Base-by-base conservation (phyloP, 2,329 filamentous ascomycete species). In the Xylaria sp. region DNA sequence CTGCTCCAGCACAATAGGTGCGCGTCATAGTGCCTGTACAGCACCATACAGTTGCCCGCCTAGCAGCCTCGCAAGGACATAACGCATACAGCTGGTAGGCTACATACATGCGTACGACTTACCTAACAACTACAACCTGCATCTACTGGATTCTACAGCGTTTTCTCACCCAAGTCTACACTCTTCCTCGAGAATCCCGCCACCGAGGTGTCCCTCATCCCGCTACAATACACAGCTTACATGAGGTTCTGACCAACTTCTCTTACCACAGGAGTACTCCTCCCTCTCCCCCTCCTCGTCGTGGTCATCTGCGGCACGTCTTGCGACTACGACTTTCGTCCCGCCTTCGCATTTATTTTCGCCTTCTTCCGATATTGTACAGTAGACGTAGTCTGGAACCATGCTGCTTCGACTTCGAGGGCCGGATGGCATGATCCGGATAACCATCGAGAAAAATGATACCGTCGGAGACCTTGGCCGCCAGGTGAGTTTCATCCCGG, bases 341-440 rank as follows among this genome's bases (percentile, higher is more conserved):
- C 11, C 19, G 6, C n/a, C 47, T 24, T 50, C 47, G 47, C 6
- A 4, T 19, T 24, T 21, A 12, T 50, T 50, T 50, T 9, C 14
- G n/a, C 4, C 48, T 6, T 51, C 50, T 53, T 7, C 24, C 12
- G 50, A 53, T 30, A 53, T 21, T n/a, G 24, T 9, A n/a, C 4
- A 17, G 53, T 5, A n/a, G 3, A 67, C 68, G 36, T 39, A 34
- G 36, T 4, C 61, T n/a, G 32, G 50, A 82, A 82, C 78, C 72
- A 97, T 97, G 89, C 86, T 97, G 77, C 85, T 98, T 65, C 89
- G 94, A 80, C 92, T 97, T 74, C 91, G 94, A 76, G 94, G 94
- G 79, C 93, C 93, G 72, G 94, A 98, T 83, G 96, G 96, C 83
- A 96, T 96, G 85, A 91, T 94, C 81, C 92, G 96, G 74, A 85